Base-by-base conservation (phyloP, 495 filamentous ascomycete species). In the Neurospora sp. region DNA sequence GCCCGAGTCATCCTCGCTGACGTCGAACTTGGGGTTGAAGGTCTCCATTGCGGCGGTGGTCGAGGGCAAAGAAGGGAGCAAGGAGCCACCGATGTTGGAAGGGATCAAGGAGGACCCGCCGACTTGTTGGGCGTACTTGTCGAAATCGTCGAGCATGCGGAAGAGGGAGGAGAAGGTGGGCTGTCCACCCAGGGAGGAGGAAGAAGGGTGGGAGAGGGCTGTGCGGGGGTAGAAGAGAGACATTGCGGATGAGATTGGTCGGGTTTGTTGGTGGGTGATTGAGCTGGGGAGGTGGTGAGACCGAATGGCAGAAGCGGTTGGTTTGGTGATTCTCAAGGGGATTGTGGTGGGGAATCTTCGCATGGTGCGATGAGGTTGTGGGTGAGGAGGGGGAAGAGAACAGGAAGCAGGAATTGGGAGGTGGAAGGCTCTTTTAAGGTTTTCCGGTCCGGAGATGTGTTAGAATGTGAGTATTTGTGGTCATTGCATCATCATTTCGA, bases 131-230 rank as follows among this genome's bases (percentile, higher is more conserved):
- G 84, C 79, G 78, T 89, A 88, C 75, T 83, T 82, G 75, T 91
- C 91, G 78, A 92, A 92, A 82, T 94, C 92, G 79, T 95, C 91
- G 44, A 97, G 85, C 70, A 96, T 84, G 69, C 88, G 89, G 88
- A 95, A 92, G 76, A 95, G 87, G 40, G 91, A 89, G 39, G 84
- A 79, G 83, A 93, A 90, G 80, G 89, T 82, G 38, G 81, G 81
- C 31, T 81, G 73, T 31, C 0, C 0, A 5, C 82, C 77, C 77
- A 85, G 83, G 74, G 83, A 79, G 75, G 87, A 35, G 23, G 35
- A 59, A 27, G 35, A 59, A 27, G 42, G 73, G 69, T 59, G 62
- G 48, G 72, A 20, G 59, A 73, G 72, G 42, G 42, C 18, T 3
- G 54, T 44, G 76, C 70, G 75, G 11, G 78, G 76, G 66, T 75